Conservation (phyloP, 352 stramenopile species). For the Elongisporangium senticosum region DNA sequence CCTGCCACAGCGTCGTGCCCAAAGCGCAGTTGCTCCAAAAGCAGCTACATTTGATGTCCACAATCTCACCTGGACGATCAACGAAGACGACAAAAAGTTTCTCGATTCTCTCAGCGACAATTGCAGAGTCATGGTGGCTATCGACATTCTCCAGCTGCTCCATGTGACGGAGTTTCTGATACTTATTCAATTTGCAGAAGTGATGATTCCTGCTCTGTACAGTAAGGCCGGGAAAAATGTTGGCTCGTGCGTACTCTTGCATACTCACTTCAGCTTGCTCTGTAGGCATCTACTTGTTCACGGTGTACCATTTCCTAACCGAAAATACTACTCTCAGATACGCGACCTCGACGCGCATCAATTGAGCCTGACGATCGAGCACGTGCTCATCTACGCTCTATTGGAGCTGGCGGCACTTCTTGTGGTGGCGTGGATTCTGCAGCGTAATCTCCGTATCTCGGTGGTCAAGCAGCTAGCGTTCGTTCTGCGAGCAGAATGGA, state of each 20-base stretch:
- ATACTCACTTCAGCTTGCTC: too few species aligned
- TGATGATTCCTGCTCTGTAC: conserved; percentile 23
- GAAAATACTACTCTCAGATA: conserved; percentile 26
- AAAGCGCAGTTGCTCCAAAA: too few species aligned
- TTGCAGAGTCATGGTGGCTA: conserved; percentile 8
- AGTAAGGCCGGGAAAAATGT: conserved; percentile 15
- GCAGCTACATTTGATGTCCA: too few species aligned
- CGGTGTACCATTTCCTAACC: conserved; percentile 32
- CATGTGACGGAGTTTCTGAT: conserved; percentile 26
- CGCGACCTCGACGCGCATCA: conserved; percentile 5
- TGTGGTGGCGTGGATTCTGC: conserved; percentile 18
- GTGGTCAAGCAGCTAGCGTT: conserved; percentile 23
- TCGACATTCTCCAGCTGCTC: conserved; percentile 18
- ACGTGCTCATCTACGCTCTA: conserved; percentile 17
- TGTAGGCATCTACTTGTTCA: conserved; percentile 19
- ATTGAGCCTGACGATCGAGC: background rate
- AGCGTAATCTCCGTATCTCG: conserved; percentile 15
- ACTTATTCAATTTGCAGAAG: conserved; percentile 25
- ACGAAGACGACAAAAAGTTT: background rate
- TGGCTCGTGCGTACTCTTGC: background rate
- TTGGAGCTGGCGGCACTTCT: conserved; percentile 28
- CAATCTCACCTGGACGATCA: background rate
- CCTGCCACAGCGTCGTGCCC: too few species aligned
- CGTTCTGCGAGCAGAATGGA: conserved; percentile 18
- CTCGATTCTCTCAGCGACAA: conserved; percentile 4